Evolutionary conservation across 2,329 filamentous ascomycete genomes (phyloP), one percentile per base, ranked within the genome.

Genomic region (Paramyrothecium roridum): DNA sequence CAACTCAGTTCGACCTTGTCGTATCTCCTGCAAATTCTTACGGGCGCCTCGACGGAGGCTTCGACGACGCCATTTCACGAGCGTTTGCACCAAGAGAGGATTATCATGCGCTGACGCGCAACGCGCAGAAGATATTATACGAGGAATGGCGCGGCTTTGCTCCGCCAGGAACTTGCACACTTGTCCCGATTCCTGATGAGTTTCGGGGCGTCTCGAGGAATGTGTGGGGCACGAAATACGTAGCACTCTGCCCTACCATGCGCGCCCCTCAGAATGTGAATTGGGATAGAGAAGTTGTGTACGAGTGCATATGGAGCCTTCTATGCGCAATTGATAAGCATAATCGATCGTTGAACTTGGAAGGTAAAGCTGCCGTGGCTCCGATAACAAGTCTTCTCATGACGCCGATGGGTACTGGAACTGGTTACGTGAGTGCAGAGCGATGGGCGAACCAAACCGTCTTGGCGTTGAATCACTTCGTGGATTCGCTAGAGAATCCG

Each of bases 11-110:
- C 61, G 75, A 82, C 61, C 68, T 76, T 13, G 67, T 83, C 46
- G 78, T 82, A 21, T 83, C 80, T 1, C 80, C 80, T 0, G 79
- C 80, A 46, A 83, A 83, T 60, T 81, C 78, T 1, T 83, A 81
- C 62, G 80, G 73, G 26, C 72, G 74, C 1, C 73, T 84, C 1
- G 80, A 83, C 58, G 81, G 81, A 26, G 78, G 73, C 50, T 84
- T 82, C 58, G 80, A 83, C 64, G 76, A 81, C 58, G 80, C 80
- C 22, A 78, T 83, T 54, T 81, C 79, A 0, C 70, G 73, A 33
- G 71, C 72, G 12, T 76, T 82, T 56, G 75, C 76, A 1, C 78
- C 78, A 0, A 57, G 57, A 3, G 62, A 73, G 22, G 71, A 77
- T 52, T 82, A 82, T 58, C 59, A 71, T 20, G 77, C 78, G 1